These are phyloP conservation scores for Lentinula raphanica DNA, from an alignment of 768 basidiomycete species.

Conservation along the genomic window DNA sequence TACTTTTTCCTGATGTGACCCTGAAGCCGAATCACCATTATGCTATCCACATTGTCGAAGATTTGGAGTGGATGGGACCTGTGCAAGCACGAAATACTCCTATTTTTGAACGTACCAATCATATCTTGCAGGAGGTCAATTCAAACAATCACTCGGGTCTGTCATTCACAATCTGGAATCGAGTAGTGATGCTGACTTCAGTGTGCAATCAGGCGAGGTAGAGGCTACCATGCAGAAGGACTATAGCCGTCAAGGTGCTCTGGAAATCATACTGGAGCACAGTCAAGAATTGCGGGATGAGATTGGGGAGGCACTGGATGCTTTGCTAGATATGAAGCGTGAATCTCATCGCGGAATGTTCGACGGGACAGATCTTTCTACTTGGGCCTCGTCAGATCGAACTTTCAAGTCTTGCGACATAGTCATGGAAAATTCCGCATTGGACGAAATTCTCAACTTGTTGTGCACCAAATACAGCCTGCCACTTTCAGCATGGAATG, in stretches of 20 bases:
- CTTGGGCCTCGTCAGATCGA: not conserved
- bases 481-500: no score
- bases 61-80: slow-evolving; percentile 19
- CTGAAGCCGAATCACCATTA: slow-evolving; percentile 20
- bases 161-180: slow-evolving; percentile 14
- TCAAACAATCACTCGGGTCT: no score
- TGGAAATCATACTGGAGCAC: slow-evolving; percentile 11
- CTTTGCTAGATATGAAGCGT: slow-evolving; percentile 10
- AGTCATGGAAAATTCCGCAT: no score
- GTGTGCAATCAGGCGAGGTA: slow-evolving; percentile 9
- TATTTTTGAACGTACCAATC: slow-evolving; percentile 26
- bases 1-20: slow-evolving; percentile 14
- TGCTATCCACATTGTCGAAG: slow-evolving; percentile 18
- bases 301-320: slow-evolving; percentile 7
- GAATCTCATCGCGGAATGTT: no score
- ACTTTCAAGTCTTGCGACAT: not conserved
- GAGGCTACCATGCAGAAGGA: slow-evolving; percentile 14
- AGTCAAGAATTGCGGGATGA: not conserved
- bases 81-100: slow-evolving; percentile 20
- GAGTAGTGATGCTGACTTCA: not conserved
- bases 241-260: slow-evolving; percentile 8
- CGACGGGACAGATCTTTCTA: not conserved
- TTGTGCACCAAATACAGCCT: not conserved
- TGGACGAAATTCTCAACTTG: not conserved
- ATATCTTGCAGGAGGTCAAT: slow-evolving; percentile 17